These are phyloP conservation scores for Nicotiana attenuata DNA, from an alignment of 257 asterid genomes.

Conservation along the genomic window DNA sequence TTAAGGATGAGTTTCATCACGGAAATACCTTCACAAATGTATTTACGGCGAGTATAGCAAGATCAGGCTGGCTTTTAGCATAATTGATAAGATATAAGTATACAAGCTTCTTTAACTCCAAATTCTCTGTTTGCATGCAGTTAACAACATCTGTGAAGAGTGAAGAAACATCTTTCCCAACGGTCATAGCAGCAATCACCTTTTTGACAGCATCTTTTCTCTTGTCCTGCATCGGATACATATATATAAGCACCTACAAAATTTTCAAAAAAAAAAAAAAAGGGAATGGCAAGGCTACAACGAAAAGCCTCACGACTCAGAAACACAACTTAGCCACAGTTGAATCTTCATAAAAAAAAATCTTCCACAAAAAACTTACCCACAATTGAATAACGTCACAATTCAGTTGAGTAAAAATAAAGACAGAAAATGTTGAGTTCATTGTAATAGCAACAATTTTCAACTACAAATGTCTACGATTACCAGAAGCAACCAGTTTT, in stretches of 20 bases:
- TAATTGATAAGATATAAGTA: slow-evolving; percentile 95
- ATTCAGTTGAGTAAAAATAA: not conserved
- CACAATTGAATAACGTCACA: not conserved
- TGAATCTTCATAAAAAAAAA: not conserved
- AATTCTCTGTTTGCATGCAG: slow-evolving; percentile 98
- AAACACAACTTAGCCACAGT: not conserved
- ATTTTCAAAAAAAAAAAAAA: not conserved
- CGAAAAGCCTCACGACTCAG: not conserved
- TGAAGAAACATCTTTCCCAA: slow-evolving; percentile 96
- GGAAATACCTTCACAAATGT: slow-evolving; percentile 86
- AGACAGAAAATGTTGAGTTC: not conserved
- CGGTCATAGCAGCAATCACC: slow-evolving; percentile 99
- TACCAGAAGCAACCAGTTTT: not conserved
- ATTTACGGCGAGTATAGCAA: slow-evolving; percentile 96
- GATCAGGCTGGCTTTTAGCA: slow-evolving; percentile 99
- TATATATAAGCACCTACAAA: not conserved
- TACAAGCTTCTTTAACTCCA: slow-evolving; percentile 97
- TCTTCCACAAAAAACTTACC: too few species aligned
- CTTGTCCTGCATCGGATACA: slow-evolving; percentile 62
- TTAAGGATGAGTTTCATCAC: not conserved
- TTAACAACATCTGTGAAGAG: slow-evolving; percentile 98
- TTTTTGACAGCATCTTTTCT: slow-evolving; percentile 99
- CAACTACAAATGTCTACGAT: not conserved
- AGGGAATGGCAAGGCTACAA: not conserved
- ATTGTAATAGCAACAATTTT: not conserved